Conservation (phyloP, 345 rosid species). For the Euphorbia peplus region DNA sequence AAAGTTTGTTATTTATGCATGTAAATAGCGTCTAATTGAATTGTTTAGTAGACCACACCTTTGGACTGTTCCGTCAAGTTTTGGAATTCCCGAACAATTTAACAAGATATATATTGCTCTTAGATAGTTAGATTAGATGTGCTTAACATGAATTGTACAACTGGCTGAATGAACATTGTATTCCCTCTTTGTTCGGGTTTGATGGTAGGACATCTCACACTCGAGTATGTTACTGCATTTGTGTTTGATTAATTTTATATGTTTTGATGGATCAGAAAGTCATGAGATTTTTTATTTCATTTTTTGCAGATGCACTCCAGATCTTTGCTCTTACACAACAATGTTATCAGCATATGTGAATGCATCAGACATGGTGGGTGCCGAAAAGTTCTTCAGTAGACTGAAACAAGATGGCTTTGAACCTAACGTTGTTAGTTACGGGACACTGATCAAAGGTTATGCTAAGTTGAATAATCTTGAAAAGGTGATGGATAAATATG, state of each 20-base stretch:
- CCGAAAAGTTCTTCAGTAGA: constrained; percentile 77
- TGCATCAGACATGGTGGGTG: constrained; percentile 91
- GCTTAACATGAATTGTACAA: not conserved
- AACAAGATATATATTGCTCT: too few species aligned
- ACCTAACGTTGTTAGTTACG: constrained; percentile 76
- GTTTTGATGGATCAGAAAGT: not conserved
- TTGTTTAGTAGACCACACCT: not conserved
- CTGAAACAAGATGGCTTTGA: constrained; percentile 62
- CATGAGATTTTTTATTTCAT: constrained; percentile 2
- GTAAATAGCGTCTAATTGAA: not conserved
- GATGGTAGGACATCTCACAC: not conserved
- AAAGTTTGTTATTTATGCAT: not conserved
- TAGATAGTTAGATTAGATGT: too few species aligned
- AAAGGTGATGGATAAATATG: constrained; percentile 70
- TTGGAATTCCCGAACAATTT: not conserved
- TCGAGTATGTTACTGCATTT: not conserved
- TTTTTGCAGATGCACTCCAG: constrained; percentile 62
- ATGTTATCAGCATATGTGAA: constrained; percentile 93
- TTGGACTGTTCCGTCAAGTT: not conserved
- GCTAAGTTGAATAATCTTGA: constrained; percentile 65
- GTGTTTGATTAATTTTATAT: not conserved
- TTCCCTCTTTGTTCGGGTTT: not conserved
- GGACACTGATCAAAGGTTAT: constrained; percentile 81
- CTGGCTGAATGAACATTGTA: not conserved
- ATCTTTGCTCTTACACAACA: constrained; percentile 85